phyloP scores from a whole-genome alignment of 208 protist genomes.

The Acanthamoeba rhysodes region DNA sequence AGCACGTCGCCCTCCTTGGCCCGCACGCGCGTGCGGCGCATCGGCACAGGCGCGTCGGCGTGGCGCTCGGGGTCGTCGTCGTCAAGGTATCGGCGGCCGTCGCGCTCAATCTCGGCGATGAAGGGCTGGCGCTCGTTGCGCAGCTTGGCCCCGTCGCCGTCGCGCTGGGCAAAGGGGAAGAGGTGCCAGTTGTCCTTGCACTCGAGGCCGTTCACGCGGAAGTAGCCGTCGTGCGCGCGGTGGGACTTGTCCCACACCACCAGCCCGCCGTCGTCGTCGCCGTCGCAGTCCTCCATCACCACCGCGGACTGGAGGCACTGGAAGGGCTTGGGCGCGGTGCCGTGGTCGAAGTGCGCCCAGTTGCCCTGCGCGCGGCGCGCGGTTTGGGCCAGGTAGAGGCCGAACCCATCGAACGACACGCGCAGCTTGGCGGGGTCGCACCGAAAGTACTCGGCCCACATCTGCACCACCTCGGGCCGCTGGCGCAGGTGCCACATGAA shows the following conservation, averaged over 20 bases:
- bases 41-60: background rate
- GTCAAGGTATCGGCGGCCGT: slow-evolving; percentile 13
- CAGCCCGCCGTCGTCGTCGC: background rate
- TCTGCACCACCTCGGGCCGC: background rate
- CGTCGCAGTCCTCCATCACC: slow-evolving; percentile 47
- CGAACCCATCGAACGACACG: slow-evolving; percentile 20
- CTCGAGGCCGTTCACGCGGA: background rate
- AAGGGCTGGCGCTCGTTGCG: slow-evolving; percentile 41
- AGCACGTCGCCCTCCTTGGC: slow-evolving; percentile 35
- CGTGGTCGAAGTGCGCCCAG: slow-evolving; percentile 52
- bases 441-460: slow-evolving; percentile 34
- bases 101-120: slow-evolving; percentile 34
- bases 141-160: slow-evolving; percentile 4
- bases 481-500: slow-evolving; percentile 53
- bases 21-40: background rate
- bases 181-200: slow-evolving; percentile 52
- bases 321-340: background rate
- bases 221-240: slow-evolving; percentile 48
- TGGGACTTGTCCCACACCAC: slow-evolving; percentile 63
- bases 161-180: background rate
- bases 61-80: slow-evolving; percentile 16
- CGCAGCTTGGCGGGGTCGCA: background rate
- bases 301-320: background rate
- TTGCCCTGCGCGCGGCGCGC: background rate
- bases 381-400: background rate